Evolutionary conservation across 768 basidiomycete genomes (phyloP).

Genomic region (Krasilnikovozyma curviuscula): DNA sequence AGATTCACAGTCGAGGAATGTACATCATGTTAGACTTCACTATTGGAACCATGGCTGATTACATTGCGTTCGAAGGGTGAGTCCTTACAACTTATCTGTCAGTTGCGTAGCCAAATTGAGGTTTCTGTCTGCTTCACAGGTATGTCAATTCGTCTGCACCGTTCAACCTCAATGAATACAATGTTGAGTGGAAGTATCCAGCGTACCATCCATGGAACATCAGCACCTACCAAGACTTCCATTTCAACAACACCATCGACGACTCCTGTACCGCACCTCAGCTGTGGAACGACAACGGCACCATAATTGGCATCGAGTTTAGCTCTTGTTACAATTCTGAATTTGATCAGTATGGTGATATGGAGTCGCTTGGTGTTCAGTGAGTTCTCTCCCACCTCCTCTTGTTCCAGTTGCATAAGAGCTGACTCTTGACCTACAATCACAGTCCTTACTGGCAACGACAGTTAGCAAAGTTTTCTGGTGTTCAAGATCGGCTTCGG

Average conservation of each 20-base stretch:
- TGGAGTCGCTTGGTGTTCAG: slow-evolving; percentile 96
- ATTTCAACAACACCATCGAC: slow-evolving; percentile 34
- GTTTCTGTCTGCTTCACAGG: too few species aligned
- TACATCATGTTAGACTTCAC: slow-evolving; percentile 88
- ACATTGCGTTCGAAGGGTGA: slow-evolving; percentile 67
- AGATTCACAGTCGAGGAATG: slow-evolving; percentile 63
- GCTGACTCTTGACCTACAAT: background rate
- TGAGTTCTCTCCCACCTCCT: slow-evolving; percentile 31
- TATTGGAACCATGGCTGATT: slow-evolving; percentile 75
- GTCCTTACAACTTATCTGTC: slow-evolving; percentile 22
- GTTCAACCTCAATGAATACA: slow-evolving; percentile 56
- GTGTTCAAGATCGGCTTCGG: slow-evolving; percentile 83
- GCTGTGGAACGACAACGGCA: slow-evolving; percentile 64
- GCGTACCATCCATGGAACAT: slow-evolving; percentile 69
- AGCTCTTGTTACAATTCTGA: slow-evolving; percentile 62
- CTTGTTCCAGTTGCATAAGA: background rate
- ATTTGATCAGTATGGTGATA: slow-evolving; percentile 89
- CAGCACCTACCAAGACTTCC: slow-evolving; percentile 62
- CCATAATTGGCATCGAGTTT: slow-evolving; percentile 37
- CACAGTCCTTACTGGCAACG: slow-evolving; percentile 41
- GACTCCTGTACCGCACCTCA: slow-evolving; percentile 50
- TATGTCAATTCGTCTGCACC: slow-evolving; percentile 62
- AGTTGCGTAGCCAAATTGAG: too few species aligned
- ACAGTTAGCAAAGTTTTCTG: slow-evolving; percentile 84
- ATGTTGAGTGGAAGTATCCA: slow-evolving; percentile 52